phyloP scores from a whole-genome alignment of 1,284 basidiomycete species.

The Sporisorium exsertum region DNA sequence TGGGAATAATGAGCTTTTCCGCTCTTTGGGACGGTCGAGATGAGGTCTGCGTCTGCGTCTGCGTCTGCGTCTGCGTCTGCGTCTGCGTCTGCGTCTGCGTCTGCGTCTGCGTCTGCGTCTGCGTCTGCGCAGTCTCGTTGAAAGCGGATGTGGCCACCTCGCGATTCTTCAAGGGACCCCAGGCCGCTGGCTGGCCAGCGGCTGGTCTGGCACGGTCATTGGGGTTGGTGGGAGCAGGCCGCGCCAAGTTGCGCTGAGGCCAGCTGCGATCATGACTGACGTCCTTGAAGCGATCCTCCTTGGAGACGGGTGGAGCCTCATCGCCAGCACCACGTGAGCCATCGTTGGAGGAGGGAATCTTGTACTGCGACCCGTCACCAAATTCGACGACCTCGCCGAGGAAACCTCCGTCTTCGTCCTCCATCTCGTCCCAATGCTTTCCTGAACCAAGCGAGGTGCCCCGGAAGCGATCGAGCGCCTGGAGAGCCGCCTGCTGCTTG shows the following conservation, averaged over 20 bases:
- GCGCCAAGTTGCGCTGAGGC: conserved; percentile 40
- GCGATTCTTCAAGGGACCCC: conserved; percentile 36
- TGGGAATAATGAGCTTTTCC: conserved; percentile 52
- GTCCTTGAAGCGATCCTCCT: conserved; percentile 65
- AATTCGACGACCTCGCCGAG: conserved; percentile 68
- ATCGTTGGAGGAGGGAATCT: conserved; percentile 53
- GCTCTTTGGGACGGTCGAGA: conserved; percentile 31
- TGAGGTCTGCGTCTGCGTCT: conserved; percentile 10
- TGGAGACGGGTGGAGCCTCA: conserved; percentile 47
- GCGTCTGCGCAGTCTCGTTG: conserved; percentile 6
- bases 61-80: conserved; percentile 7
- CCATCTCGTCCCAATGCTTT: conserved; percentile 68
- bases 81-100: not conserved
- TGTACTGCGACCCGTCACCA: conserved; percentile 67
- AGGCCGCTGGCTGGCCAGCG: conserved; percentile 18
- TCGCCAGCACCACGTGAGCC: conserved; percentile 24
- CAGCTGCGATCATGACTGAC: conserved; percentile 63
- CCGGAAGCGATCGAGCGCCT: conserved; percentile 65
- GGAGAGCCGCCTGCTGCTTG: conserved; percentile 50
- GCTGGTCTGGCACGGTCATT: conserved; percentile 25
- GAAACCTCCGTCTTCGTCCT: conserved; percentile 62
- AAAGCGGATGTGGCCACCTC: conserved; percentile 20
- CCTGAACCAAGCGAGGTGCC: conserved; percentile 54
- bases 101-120: conserved; percentile 4
- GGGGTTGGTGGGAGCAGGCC: conserved; percentile 5